These are phyloP conservation scores for Candida odintsovae DNA, from an alignment of 805 yeast genomes.

Conservation along the genomic window DNA sequence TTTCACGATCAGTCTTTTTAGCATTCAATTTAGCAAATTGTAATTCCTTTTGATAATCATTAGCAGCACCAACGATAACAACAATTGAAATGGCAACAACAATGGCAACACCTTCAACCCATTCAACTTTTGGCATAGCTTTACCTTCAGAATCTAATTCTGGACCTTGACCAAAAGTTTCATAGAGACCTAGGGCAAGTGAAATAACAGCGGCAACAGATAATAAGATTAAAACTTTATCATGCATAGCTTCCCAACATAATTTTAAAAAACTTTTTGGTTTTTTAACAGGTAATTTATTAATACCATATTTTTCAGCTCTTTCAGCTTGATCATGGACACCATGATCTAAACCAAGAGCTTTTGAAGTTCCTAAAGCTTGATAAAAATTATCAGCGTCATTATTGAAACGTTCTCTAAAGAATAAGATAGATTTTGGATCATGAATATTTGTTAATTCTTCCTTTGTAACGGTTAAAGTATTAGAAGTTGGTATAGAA, in stretches of 20 bases:
- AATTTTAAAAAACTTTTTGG: slow-evolving; percentile 62
- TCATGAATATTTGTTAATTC: slow-evolving; percentile 50
- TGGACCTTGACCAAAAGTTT: slow-evolving; percentile 80
- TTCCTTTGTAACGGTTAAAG: slow-evolving; percentile 15
- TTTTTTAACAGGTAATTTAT: slow-evolving; percentile 65
- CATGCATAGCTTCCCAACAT: slow-evolving; percentile 82
- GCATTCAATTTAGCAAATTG: slow-evolving; percentile 86
- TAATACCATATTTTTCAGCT: slow-evolving; percentile 53
- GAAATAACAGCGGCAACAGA: slow-evolving; percentile 86
- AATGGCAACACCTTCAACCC: slow-evolving; percentile 99
- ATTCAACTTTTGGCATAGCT: slow-evolving; percentile 77
- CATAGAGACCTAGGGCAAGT: slow-evolving; percentile 84
- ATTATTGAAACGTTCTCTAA: slow-evolving; percentile 12
- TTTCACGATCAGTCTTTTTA: slow-evolving; percentile 77
- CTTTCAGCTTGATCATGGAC: slow-evolving; percentile 33
- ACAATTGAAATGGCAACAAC: slow-evolving; percentile 87
- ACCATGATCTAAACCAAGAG: slow-evolving; percentile 36
- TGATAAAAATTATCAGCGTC: slow-evolving; percentile 19
- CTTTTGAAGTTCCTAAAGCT: slow-evolving; percentile 31
- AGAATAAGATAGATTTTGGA: slow-evolving; percentile 47
- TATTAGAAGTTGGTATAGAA: neutral
- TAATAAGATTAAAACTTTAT: slow-evolving; percentile 80
- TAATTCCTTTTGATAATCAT: slow-evolving; percentile 93
- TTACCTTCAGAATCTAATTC: slow-evolving; percentile 75
- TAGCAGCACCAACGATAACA: slow-evolving; percentile 89